Base-by-base conservation (phyloP, 108 stramenopile species). In the Cyclotella distinguenda region DNA sequence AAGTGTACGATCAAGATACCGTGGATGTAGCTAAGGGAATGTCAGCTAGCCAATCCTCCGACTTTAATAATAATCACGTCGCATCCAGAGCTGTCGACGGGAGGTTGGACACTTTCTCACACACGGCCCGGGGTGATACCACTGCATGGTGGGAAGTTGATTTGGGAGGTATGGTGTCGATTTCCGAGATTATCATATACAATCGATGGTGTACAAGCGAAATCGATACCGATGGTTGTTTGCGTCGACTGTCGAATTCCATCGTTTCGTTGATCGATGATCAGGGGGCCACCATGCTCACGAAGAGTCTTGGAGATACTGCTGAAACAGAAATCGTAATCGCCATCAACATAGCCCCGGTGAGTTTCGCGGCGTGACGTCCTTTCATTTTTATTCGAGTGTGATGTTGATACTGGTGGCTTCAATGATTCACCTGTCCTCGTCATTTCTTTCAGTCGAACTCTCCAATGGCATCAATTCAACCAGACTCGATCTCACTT, bases 81-180 rank as follows among this genome's bases (percentile, higher is more conserved):
- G 58, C 58, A 23, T 27, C 25, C 8, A 59, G 13, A 5, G 58
- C 58, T 13, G 21, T 43, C 12, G 58, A 59, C 43, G 58, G 58
- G 4, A 27, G 44, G 26, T 0, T 43, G 0, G 40, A 59, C 3
- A 59, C 58, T 15, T 59, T 59, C 15, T 59, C 58, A 7, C 58
- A 59, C 21, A 59, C 58, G 8, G 1, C 8, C 1, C 4, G n/a
- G 10, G 27, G 8, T 43, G 40, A 25, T 6, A 1, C 16, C 1
- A 59, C 15, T 44, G 10, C 28, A 25, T 59, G 58, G 58, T 59
- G 58, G 58, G 40, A 59, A 26, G 58, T 59, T 15, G 42, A 44
- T 27, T 13, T 39, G 0, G 68, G 58, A 54, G 22, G 25, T 25
- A 16, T 22, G 26, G 22, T 51, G 0, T 19, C 44, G 12, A 46